Base-by-base conservation (phyloP, 139 green algal genomes). In the Micractinium sp. region DNA sequence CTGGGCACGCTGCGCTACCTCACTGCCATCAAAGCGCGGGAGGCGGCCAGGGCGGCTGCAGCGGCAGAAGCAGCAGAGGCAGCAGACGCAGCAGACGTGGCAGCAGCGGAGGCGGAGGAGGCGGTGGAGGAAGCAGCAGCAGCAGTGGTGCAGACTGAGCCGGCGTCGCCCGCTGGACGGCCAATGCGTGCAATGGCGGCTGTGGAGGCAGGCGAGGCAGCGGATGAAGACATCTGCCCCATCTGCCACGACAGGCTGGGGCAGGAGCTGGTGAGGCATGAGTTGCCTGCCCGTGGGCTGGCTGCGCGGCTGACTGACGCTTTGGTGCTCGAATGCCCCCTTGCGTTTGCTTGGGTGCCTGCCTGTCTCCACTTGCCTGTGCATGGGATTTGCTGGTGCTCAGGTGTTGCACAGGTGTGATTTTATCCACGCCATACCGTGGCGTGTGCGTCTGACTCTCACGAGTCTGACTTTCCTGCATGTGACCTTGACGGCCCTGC, bases 1-100 rank as follows among this genome's bases (percentile, higher is more conserved):
- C 89, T 96, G 85, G 93, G 94, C 53, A 96, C 95, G 82, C 91
- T 98, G 66, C 92, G 95, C 74, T 99, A 98, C 93, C 93, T 99
- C n/a, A 81, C 89, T 5, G 53, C 25, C 18, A 47, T 90, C 38
- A 71, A 77, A 29, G 66, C 39, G 9, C 33, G 75, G 16, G 79
- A 90, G 79, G 47, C 27, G 60, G 29, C 78, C 61, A 41, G 77
- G 81, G 56, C 85, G 87, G 85, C 90, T 79, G 82, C 81, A 47
- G 77, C 61, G 18, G 27, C 60, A 36, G 80, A 36, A 66, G 79
- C 60, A 36, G 79, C 83, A n/a, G 67, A 35, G 39, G 80, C 38
- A 35, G 80, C 66, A 27, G 67, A n/a, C 29, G 39, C 33, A 56
- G 73, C 22, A 74, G 39, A 63, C 29, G 29, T 5, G 20, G 36